Evolutionary conservation across 2,329 filamentous ascomycete species (phyloP).

Genomic region (Mycosphaerelloides madeirae): DNA sequence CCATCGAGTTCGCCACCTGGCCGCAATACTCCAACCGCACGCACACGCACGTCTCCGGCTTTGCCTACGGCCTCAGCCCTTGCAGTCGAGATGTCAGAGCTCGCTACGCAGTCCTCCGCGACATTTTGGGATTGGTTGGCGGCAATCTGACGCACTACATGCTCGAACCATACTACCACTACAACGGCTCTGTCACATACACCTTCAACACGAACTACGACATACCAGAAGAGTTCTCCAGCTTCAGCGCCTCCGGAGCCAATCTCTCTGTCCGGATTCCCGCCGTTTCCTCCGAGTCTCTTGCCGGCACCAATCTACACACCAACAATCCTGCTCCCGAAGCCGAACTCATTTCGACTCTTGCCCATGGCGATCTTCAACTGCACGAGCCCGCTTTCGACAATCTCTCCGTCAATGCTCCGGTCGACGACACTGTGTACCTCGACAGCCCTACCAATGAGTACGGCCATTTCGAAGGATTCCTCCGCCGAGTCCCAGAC

Average conservation of each 20-base stretch:
- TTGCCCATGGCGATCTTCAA: no score
- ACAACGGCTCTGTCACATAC: neutral
- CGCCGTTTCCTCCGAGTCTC: neutral
- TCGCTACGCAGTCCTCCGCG: neutral
- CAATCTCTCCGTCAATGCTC: neutral
- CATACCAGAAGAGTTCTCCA: neutral
- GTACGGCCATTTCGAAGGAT: constrained; percentile 6
- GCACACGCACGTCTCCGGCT: neutral
- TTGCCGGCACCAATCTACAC: no score
- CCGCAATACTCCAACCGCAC: neutral
- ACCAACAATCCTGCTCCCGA: no score
- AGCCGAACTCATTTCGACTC: no score
- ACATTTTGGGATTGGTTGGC: neutral
- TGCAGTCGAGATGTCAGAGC: neutral
- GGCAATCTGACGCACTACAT: neutral
- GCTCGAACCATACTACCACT: neutral
- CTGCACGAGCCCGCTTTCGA: no score
- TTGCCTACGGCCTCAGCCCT: neutral
- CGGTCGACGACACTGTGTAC: neutral
- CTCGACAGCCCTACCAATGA: constrained; percentile 1
- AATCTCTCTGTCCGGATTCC: neutral
- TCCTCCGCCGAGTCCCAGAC: neutral
- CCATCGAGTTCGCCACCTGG: constrained; percentile 3
- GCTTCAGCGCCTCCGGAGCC: neutral
- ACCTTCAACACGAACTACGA: neutral